These are phyloP conservation scores for Styphnolobium japonicum DNA, from an alignment of 306 rosid genomes.

Conservation along the genomic window DNA sequence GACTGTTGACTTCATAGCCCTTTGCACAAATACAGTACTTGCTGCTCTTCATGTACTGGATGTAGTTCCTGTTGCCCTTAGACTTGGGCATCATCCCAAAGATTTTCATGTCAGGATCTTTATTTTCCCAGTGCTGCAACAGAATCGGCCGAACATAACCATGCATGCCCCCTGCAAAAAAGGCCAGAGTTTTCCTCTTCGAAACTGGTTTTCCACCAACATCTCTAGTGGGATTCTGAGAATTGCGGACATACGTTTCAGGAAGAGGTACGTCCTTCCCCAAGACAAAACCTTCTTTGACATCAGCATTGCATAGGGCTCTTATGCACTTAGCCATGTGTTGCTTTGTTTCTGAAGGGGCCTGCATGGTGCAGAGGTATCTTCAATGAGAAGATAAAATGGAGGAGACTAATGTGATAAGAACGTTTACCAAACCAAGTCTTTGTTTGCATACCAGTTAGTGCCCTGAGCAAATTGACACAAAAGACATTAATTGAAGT, in stretches of 20 bases:
- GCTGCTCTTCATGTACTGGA: constrained; percentile 81
- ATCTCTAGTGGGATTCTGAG: constrained; percentile 48
- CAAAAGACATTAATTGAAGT: constrained; percentile 13
- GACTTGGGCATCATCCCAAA: constrained; percentile 53
- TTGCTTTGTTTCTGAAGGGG: constrained; percentile 65
- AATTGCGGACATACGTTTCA: constrained; percentile 53
- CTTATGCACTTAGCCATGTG: constrained; percentile 65
- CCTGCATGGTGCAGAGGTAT: constrained; percentile 51
- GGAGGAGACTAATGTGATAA: constrained; percentile 3
- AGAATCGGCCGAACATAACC: constrained; percentile 78
- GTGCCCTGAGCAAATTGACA: not conserved
- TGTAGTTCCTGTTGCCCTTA: constrained; percentile 55
- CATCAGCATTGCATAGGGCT: constrained; percentile 88
- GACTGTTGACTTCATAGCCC: constrained; percentile 94
- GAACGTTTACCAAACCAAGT: not conserved
- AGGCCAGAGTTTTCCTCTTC: constrained; percentile 61
- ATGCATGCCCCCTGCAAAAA: constrained; percentile 85
- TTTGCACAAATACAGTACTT: constrained; percentile 91
- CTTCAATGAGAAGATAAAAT: constrained; percentile 8
- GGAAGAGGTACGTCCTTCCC: constrained; percentile 94
- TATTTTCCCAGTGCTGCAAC: constrained; percentile 79
- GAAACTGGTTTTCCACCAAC: constrained; percentile 68
- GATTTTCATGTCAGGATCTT: constrained; percentile 91
- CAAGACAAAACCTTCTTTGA: constrained; percentile 70
- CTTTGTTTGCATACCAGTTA: not conserved